Conservation (phyloP, 1,139 yeast genomes). For the Kodamaea fungicola region DNA sequence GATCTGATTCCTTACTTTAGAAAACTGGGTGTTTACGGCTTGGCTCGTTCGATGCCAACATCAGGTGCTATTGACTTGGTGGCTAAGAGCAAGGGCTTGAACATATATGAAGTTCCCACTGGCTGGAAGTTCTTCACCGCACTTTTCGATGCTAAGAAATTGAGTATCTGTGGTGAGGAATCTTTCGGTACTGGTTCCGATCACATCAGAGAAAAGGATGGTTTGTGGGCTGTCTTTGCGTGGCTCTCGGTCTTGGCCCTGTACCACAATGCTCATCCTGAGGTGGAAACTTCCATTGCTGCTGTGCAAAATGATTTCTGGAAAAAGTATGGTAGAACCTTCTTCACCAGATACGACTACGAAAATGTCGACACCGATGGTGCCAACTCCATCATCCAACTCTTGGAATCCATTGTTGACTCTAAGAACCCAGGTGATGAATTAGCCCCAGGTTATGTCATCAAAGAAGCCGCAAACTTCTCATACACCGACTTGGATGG, state of each 20-base stretch:
- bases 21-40: constrained; percentile 81
- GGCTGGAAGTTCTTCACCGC: constrained; percentile 99
- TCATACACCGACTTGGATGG: constrained; percentile 94
- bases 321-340: constrained; percentile 94
- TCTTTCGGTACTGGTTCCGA: constrained; percentile 97
- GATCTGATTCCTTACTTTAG: constrained; percentile 84
- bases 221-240: constrained; percentile 95
- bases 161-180: constrained; percentile 97
- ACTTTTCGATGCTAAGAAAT: constrained; percentile 84
- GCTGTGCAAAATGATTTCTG: constrained; percentile 84
- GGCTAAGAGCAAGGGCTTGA: constrained; percentile 71
- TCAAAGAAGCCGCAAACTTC: constrained; percentile 81
- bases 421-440: constrained; percentile 39
- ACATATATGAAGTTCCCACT: constrained; percentile 93
- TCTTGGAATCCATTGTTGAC: constrained; percentile 42
- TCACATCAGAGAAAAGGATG: constrained; percentile 97
- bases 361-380: constrained; percentile 78
- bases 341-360: constrained; percentile 93
- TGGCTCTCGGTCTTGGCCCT: constrained; percentile 96
- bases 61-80: constrained; percentile 92
- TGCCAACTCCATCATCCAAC: constrained; percentile 65
- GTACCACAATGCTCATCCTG: constrained; percentile 57
- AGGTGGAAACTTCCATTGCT: constrained; percentile 61
- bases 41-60: constrained; percentile 99
- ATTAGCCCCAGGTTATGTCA: constrained; percentile 46